Evolutionary conservation across 192 early-diverging fungal species (phyloP).

Genomic region (Piromyces finnis): DNA sequence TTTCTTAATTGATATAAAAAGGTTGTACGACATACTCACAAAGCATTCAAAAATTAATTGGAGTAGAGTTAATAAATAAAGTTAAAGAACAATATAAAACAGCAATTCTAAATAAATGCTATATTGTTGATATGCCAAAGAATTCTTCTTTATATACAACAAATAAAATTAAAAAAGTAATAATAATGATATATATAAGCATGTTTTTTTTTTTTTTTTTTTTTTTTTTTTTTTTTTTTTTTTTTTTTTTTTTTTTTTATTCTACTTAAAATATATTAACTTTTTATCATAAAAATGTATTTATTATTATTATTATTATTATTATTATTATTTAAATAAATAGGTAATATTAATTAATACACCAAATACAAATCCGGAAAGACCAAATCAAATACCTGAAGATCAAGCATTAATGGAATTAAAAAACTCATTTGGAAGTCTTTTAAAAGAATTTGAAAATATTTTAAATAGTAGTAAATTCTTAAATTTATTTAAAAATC

Average conservation of each 20-base stretch:
- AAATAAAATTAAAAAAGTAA: neutral
- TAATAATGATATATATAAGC: no score
- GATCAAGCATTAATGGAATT: neutral
- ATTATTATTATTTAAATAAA: no score
- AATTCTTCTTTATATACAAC: neutral
- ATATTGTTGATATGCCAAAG: neutral
- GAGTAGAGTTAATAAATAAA: neutral
- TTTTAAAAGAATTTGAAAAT: neutral
- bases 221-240: no score
- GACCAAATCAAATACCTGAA: neutral
- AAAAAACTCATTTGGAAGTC: neutral
- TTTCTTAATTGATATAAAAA: no score
- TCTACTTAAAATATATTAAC: no score
- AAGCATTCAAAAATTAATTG: neutral
- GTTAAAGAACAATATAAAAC: neutral
- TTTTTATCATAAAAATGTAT: no score
- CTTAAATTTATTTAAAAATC: neutral
- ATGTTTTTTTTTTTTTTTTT: no score
- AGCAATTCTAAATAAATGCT: neutral
- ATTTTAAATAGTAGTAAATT: neutral
- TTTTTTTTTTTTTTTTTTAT: no score
- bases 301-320: no score
- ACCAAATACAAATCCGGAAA: neutral
- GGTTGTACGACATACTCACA: neutral
- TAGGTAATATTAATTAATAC: neutral